phyloP scores from a whole-genome alignment of 306 rosid genomes.

The Aeschynomene evenia region DNA sequence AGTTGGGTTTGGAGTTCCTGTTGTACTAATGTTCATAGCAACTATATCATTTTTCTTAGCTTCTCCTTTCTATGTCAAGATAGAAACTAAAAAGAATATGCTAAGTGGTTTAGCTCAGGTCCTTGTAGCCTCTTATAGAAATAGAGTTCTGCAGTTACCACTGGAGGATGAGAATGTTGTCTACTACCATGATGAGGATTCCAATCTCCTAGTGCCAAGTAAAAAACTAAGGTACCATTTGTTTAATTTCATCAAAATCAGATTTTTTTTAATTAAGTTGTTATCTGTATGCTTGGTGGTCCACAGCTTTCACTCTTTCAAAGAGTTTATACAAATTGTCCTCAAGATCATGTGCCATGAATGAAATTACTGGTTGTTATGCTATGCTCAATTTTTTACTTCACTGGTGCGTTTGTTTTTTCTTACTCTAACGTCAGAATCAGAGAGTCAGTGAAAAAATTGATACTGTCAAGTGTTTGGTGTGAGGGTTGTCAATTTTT shows the following conservation, averaged over 20 bases:
- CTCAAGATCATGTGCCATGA: not conserved
- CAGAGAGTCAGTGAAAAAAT: too few species aligned
- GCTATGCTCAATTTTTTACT: too few species aligned
- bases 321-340: not conserved
- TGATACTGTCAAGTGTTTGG: too few species aligned
- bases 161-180: not conserved
- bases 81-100: constrained; percentile 25
- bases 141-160: constrained; percentile 25
- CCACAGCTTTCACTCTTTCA: not conserved
- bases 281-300: not conserved
- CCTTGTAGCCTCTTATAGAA: constrained; percentile 39
- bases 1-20: constrained; percentile 36
- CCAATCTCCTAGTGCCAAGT: constrained; percentile 23
- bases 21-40: constrained; percentile 26
- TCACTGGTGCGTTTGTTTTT: too few species aligned
- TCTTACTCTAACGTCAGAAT: too few species aligned
- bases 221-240: constrained; percentile 23
- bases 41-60: constrained; percentile 32
- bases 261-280: not conserved
- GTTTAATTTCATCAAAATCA: constrained; percentile 13
- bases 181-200: constrained; percentile 30
- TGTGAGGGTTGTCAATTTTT: too few species aligned
- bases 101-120: constrained; percentile 29
- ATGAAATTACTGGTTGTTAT: not conserved
- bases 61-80: constrained; percentile 30